Conservation (phyloP, 139 green algal genomes). For the Chlorella sorokiniana region DNA sequence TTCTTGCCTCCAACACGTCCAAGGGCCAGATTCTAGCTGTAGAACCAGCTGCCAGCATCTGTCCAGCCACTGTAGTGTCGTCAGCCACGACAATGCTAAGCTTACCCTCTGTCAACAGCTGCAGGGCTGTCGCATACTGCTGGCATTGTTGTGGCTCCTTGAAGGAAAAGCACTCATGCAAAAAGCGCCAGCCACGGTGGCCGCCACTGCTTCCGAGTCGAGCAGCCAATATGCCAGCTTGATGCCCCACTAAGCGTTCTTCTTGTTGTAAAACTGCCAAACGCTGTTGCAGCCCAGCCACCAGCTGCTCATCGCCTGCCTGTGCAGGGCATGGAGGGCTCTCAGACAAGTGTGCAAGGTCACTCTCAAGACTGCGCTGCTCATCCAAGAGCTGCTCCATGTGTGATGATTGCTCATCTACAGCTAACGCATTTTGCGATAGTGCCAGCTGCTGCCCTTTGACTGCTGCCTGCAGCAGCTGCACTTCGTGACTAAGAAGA, state of each 20-base stretch:
- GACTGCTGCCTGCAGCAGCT: not conserved
- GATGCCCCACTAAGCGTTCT: not conserved
- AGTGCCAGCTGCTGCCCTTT: not conserved
- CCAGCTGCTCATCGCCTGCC: not conserved
- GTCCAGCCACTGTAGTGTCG: slow-evolving; percentile 3
- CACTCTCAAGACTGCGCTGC: no score
- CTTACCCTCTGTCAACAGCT: not conserved
- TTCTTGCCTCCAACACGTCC: slow-evolving; percentile 27
- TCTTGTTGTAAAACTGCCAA: not conserved
- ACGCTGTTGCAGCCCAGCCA: not conserved
- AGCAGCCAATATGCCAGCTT: not conserved
- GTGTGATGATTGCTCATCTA: no score
- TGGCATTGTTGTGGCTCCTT: not conserved
- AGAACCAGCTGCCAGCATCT: not conserved
- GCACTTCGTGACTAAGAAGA: no score
- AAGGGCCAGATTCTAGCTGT: slow-evolving; percentile 51
- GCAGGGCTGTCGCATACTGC: not conserved
- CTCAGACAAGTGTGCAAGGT: no score
- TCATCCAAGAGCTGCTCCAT: no score
- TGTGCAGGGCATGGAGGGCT: no score
- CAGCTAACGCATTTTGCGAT: no score
- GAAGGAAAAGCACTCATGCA: slow-evolving; percentile 23
- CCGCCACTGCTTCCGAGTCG: not conserved
- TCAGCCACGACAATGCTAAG: slow-evolving; percentile 5
- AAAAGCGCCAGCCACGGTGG: not conserved